phyloP scores from a whole-genome alignment of 2,329 filamentous ascomycete species.

The Phialemonium atrogriseum region DNA sequence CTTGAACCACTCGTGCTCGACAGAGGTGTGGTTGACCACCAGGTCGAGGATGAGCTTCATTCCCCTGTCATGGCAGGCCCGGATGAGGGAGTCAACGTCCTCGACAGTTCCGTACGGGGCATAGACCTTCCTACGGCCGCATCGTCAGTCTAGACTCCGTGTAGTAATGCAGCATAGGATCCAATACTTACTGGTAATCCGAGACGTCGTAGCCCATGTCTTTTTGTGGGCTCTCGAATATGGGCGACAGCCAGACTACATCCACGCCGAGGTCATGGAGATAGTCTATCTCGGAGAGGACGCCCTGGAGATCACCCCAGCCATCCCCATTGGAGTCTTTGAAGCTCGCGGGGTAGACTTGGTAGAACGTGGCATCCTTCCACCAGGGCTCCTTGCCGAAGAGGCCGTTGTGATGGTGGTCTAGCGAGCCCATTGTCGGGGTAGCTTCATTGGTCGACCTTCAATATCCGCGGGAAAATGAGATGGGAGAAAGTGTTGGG shows the following conservation, averaged over 20 bases:
- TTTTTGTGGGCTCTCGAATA: slow-evolving; percentile 43
- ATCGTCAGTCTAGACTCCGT: too few species aligned
- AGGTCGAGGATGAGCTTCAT: slow-evolving; percentile 66
- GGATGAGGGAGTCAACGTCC: slow-evolving; percentile 58
- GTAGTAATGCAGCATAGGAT: slow-evolving; percentile 16
- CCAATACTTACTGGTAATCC: neutral
- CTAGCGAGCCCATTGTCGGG: too few species aligned
- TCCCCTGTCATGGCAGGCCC: slow-evolving; percentile 46
- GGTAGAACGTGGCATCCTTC: slow-evolving; percentile 38
- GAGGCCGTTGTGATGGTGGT: slow-evolving; percentile 18
- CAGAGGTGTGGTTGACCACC: slow-evolving; percentile 62
- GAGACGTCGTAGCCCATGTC: slow-evolving; percentile 68
- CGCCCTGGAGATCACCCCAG: slow-evolving; percentile 55
- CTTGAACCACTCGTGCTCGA: slow-evolving; percentile 50
- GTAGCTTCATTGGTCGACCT: too few species aligned
- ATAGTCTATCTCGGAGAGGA: slow-evolving; percentile 55
- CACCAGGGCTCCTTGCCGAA: slow-evolving; percentile 32
- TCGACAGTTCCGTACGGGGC: slow-evolving; percentile 57
- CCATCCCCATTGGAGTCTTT: slow-evolving; percentile 47
- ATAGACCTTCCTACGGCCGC: slow-evolving; percentile 59
- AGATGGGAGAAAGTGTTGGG: too few species aligned
- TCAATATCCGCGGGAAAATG: too few species aligned
- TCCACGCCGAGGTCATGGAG: slow-evolving; percentile 50
- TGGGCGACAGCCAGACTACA: slow-evolving; percentile 45
- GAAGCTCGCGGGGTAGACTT: slow-evolving; percentile 49